Evolutionary conservation across 352 stramenopile genomes (phyloP).

Genomic region (Phytophthora fragariaefolia): DNA sequence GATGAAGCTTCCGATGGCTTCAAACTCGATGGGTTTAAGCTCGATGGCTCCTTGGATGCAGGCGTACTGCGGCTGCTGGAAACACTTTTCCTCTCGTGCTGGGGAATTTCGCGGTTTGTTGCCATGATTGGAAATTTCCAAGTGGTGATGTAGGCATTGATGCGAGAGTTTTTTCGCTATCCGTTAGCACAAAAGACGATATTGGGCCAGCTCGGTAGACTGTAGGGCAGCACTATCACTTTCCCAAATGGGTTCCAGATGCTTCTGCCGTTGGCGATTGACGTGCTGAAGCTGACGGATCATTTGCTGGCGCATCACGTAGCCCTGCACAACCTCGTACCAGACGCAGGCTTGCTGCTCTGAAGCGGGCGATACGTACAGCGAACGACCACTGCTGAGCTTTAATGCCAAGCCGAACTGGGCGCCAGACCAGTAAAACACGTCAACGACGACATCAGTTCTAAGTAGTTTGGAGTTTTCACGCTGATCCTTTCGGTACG

Average conservation of each 20-base stretch:
- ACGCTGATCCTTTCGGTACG: constrained; percentile 68
- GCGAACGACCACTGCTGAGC: constrained; percentile 51
- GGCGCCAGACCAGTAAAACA: constrained; percentile 57
- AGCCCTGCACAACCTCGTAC: constrained; percentile 70
- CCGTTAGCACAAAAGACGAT: constrained; percentile 25
- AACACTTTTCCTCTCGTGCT: constrained; percentile 20
- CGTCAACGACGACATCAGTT: constrained; percentile 56
- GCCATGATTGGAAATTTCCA: not conserved
- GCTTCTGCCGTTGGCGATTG: constrained; percentile 46
- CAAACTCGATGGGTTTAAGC: constrained; percentile 35
- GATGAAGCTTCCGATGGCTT: constrained; percentile 43
- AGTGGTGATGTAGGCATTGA: not conserved
- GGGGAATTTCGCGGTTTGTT: constrained; percentile 6
- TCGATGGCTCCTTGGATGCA: constrained; percentile 13
- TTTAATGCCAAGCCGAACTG: constrained; percentile 59
- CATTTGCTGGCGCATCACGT: constrained; percentile 47
- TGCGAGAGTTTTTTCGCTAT: constrained; percentile 2
- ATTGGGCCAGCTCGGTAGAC: constrained; percentile 27
- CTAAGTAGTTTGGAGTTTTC: constrained; percentile 56
- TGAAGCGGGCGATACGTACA: constrained; percentile 55
- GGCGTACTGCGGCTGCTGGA: constrained; percentile 6
- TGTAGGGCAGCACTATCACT: constrained; percentile 37
- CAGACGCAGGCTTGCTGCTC: constrained; percentile 65
- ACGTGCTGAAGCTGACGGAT: constrained; percentile 48
- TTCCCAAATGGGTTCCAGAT: constrained; percentile 51